Base-by-base conservation (phyloP, 2,329 filamentous ascomycete genomes). In the Fusarium foetens region DNA sequence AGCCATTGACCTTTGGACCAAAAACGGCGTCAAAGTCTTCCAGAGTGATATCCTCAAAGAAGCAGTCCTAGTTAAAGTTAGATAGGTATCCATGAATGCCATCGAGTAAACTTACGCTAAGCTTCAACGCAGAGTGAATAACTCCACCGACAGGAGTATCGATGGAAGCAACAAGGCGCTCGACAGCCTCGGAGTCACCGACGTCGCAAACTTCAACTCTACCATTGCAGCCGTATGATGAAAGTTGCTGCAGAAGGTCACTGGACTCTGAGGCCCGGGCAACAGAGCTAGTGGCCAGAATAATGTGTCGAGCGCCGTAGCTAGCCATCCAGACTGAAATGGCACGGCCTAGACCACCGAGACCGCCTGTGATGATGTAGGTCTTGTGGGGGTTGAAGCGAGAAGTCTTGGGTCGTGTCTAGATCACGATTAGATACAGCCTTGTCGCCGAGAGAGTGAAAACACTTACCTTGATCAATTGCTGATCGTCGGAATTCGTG, bases 241-340 rank as follows among this genome's bases (percentile, higher is more conserved):
- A 72, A 1, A 75, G 53, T 29, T 75, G 73, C 27, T 75, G 71
- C 3, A 75, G 58, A 23, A 75, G 51, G 31, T 72, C 73, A 7
- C 38, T 60, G 16, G 73, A 75, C 42, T 68, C 53, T 8, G 42
- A 67, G 31, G 73, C 73, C 4, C 53, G 65, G 0, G 58, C 35
- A 16, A 75, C 62, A 10, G 73, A 75, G 45, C 73, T 75, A 23
- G 73, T 75, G 12, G 71, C 73, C 12, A 75, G 45, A n/a, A 75
- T 49, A 36, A 75, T 63, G 52, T 66, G 60, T 4, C 63, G 73
- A 48, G 73, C 73, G 21, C 73, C 73, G 19, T 75, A 74, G 49
- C 73, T 75, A 5, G 73, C 73, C 73, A 75, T 75, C 73, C 73
- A 75, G 8, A 75, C 60, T 6, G 73, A 74, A 23, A 75, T 72